Percentiles rank a stretch among this genome's conserved stretches.
Conservation (phyloP, 2,329 filamentous ascomycete genomes). For the Thelonectria discophora region DNA sequence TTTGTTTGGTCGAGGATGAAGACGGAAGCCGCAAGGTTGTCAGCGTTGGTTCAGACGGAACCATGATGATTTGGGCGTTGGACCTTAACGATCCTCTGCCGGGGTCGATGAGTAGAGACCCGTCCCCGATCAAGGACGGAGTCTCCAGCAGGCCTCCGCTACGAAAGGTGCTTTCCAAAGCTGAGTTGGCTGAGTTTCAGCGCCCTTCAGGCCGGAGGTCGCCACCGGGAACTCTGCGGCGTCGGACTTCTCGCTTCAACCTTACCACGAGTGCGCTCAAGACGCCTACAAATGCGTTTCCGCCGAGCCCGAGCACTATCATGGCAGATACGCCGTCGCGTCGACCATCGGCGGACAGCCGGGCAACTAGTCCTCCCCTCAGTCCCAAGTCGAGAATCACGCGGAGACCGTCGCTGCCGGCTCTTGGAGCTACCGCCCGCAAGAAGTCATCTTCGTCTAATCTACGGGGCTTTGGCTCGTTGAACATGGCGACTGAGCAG, state of each 20-base stretch:
- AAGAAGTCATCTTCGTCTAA: conserved; percentile 60
- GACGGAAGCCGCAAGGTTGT: conserved; percentile 68
- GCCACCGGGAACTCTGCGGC: conserved; percentile 62
- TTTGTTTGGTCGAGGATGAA: conserved; percentile 72
- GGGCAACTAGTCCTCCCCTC: conserved; percentile 58
- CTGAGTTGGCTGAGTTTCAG: conserved; percentile 84
- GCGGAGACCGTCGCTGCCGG: conserved; percentile 64
- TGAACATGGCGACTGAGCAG: conserved; percentile 72
- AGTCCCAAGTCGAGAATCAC: conserved; percentile 59
- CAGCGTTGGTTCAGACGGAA: conserved; percentile 81
- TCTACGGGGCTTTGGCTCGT: conserved; percentile 61
- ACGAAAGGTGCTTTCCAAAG: conserved; percentile 84
- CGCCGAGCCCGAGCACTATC: conserved; percentile 53
- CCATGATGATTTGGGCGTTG: conserved; percentile 81
- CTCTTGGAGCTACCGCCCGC: conserved; percentile 54
- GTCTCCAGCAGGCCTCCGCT: conserved; percentile 75
- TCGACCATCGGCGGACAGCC: conserved; percentile 55
- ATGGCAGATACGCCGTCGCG: conserved; percentile 58
- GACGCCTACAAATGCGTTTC: conserved; percentile 52
- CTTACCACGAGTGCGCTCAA: conserved; percentile 48
- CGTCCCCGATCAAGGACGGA: conserved; percentile 62
- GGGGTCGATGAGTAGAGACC: conserved; percentile 57
- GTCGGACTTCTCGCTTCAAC: conserved; percentile 63
- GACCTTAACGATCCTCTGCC: conserved; percentile 58
- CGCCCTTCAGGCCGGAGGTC: conserved; percentile 62